Evolutionary conservation across 306 rosid species (phyloP).

Genomic region (Senna siamea): DNA sequence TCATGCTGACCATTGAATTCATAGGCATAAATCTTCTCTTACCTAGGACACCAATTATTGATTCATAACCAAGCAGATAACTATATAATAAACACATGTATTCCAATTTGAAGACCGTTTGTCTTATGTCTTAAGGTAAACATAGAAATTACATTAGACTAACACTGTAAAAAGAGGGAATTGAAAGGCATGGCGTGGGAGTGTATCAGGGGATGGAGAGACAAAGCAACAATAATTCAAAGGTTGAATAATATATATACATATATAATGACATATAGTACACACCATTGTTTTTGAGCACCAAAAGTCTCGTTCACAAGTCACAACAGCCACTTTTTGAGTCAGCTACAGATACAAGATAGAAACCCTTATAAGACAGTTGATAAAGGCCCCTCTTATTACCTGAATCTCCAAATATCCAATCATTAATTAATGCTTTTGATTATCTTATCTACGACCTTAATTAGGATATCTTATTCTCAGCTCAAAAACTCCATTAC

Average conservation of each 20-base stretch:
- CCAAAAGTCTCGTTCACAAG: constrained; percentile 39
- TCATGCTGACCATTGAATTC: neutral
- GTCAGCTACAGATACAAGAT: constrained; percentile 49
- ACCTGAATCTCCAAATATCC: constrained; percentile 51
- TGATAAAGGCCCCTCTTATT: constrained; percentile 39
- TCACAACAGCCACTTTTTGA: constrained; percentile 48
- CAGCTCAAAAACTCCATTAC: constrained; percentile 12
- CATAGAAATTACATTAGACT: too few species aligned
- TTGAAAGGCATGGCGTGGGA: too few species aligned
- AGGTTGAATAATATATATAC: constrained; percentile 45
- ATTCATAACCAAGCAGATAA: neutral
- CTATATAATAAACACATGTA: too few species aligned
- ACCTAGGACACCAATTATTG: constrained; percentile 45
- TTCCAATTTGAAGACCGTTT: too few species aligned
- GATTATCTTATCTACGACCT: constrained; percentile 48
- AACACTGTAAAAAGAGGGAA: too few species aligned
- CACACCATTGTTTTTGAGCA: constrained; percentile 26
- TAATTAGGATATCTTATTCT: constrained; percentile 43
- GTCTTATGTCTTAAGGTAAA: too few species aligned
- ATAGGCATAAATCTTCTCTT: constrained; percentile 14
- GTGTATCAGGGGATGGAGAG: neutral
- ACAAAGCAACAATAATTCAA: constrained; percentile 41
- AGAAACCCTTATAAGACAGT: constrained; percentile 36
- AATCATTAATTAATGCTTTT: constrained; percentile 45
- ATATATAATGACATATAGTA: constrained; percentile 32